Conservation (phyloP, 257 asterid genomes). For the Fraxinus americana region DNA sequence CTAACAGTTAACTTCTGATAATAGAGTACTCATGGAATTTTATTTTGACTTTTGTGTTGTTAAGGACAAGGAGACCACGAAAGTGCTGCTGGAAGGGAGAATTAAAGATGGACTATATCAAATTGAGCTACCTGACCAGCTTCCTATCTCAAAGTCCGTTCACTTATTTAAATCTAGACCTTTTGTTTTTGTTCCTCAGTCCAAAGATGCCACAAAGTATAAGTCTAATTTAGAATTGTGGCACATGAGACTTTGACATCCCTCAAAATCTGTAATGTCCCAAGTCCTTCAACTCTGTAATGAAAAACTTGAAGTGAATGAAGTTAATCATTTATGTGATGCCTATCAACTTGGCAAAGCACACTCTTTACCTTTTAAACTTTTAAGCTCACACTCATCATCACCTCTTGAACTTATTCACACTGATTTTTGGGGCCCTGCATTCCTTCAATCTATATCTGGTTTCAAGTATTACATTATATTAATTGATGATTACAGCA, state of each 20-base stretch:
- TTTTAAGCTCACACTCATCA: not conserved
- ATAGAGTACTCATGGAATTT: not conserved
- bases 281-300: not conserved
- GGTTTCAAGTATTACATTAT: not conserved
- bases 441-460: not conserved
- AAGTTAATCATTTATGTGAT: no score
- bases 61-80: not conserved
- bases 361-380: no score
- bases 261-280: not conserved
- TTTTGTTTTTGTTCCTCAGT: not conserved
- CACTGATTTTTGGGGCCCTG: not conserved
- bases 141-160: no score
- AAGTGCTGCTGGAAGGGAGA: not conserved
- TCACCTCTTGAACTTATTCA: not conserved
- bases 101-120: not conserved
- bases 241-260: not conserved
- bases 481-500: no score
- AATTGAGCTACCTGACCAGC: no score
- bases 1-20: not conserved
- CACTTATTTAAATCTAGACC: not conserved
- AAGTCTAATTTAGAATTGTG: not conserved
- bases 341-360: not conserved
- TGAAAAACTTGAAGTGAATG: no score
- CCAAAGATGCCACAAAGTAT: not conserved
- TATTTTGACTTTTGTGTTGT: no score